Conservation (phyloP, 1,139 yeast genomes). For the Pichia sp. region DNA sequence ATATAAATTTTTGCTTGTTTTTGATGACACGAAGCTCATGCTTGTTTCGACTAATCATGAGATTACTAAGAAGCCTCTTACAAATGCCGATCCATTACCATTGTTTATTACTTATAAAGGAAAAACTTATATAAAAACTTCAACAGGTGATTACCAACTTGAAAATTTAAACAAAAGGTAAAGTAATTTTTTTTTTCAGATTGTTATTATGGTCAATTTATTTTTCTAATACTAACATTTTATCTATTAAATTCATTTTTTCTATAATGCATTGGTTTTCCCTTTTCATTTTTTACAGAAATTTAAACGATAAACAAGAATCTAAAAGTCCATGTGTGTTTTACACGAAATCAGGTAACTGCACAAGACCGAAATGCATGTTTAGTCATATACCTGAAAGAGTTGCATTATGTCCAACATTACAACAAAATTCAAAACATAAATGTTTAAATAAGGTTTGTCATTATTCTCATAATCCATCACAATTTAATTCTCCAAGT, state of each 20-base stretch:
- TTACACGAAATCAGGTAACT: constrained; percentile 33
- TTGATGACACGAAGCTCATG: constrained; percentile 20
- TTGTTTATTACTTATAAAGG: constrained; percentile 13
- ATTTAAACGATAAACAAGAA: not conserved
- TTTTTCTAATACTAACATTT: constrained; percentile 32
- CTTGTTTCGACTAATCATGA: constrained; percentile 22
- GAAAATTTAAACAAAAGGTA: constrained; percentile 9
- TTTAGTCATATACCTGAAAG: constrained; percentile 48
- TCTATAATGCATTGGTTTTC: not conserved
- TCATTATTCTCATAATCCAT: constrained; percentile 49
- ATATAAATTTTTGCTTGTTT: constrained; percentile 24
- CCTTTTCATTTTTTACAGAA: not conserved
- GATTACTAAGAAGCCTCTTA: constrained; percentile 13
- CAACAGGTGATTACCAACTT: constrained; percentile 21
- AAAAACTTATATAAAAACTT: constrained; percentile 21
- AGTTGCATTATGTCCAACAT: constrained; percentile 49
- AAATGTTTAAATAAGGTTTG: constrained; percentile 49
- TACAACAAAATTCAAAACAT: constrained; percentile 40
- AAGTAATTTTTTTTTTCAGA: not conserved
- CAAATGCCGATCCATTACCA: constrained; percentile 18
- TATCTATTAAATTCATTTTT: not conserved
- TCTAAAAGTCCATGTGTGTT: constrained; percentile 5
- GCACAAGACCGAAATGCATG: constrained; percentile 34
- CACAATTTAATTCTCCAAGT: constrained; percentile 59
- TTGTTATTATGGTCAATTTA: constrained; percentile 33